Evolutionary conservation across 441 rosid genomes (phyloP).

Genomic region (Cnidoscolus chayamansa): DNA sequence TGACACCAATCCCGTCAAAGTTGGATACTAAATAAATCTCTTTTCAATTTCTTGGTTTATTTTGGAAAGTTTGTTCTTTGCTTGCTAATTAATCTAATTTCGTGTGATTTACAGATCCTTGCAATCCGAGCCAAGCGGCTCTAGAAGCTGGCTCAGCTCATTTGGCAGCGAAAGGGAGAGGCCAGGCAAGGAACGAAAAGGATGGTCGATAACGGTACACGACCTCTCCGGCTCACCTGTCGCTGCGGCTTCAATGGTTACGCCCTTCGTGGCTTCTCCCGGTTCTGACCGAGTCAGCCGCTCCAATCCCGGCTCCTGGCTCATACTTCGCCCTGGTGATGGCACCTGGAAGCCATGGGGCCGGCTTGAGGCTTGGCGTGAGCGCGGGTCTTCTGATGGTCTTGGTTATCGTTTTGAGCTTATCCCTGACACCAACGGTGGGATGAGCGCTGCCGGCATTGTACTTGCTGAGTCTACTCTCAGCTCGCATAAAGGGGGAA

Average conservation of each 20-base stretch:
- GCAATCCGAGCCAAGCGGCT: slow-evolving; percentile 44
- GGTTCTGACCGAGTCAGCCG: slow-evolving; percentile 87
- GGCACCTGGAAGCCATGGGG: slow-evolving; percentile 97
- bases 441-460: slow-evolving; percentile 56
- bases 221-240: slow-evolving; percentile 87
- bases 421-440: slow-evolving; percentile 47
- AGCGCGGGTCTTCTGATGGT: slow-evolving; percentile 61
- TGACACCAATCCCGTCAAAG: neutral
- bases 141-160: slow-evolving; percentile 66
- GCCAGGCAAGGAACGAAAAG: slow-evolving; percentile 71
- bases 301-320: slow-evolving; percentile 88
- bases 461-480: slow-evolving; percentile 65
- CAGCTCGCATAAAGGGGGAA: slow-evolving; percentile 64
- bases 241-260: slow-evolving; percentile 80
- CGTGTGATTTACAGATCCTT: slow-evolving; percentile 45
- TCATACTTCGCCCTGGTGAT: slow-evolving; percentile 76
- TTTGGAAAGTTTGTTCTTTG: neutral
- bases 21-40: neutral
- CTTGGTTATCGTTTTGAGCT: slow-evolving; percentile 80
- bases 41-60: neutral
- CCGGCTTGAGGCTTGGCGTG: slow-evolving; percentile 89
- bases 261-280: slow-evolving; percentile 87
- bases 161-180: slow-evolving; percentile 81
- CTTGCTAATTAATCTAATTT: neutral
- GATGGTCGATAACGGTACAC: slow-evolving; percentile 88